phyloP scores from a whole-genome alignment of 345 rosid genomes.

The Melaleuca alternifolia region DNA sequence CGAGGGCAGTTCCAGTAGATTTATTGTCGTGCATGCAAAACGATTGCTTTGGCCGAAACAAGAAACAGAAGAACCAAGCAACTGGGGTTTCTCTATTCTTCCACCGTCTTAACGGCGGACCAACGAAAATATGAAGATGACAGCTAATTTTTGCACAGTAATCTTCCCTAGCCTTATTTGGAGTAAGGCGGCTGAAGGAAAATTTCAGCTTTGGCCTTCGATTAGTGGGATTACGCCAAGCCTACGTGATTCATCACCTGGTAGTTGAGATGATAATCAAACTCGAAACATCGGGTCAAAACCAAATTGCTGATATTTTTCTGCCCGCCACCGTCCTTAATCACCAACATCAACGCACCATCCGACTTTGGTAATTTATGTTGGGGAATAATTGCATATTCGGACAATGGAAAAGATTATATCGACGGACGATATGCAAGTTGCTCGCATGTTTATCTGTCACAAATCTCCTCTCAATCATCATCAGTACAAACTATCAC shows the following conservation, averaged over 20 bases:
- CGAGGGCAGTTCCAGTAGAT: neutral
- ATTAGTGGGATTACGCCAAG: neutral
- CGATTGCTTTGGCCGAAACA: neutral
- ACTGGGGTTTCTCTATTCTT: neutral
- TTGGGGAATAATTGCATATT: neutral
- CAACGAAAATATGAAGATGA: neutral
- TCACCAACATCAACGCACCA: neutral
- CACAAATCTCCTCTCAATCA: neutral
- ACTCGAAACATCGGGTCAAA: neutral
- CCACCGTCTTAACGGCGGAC: neutral
- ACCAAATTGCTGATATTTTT: neutral
- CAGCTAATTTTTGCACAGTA: neutral
- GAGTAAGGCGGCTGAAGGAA: no score
- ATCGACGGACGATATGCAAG: no score
- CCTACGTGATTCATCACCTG: neutral
- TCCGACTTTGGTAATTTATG: neutral
- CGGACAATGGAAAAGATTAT: neutral
- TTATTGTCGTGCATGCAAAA: neutral
- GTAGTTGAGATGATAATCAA: neutral
- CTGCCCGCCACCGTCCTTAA: neutral
- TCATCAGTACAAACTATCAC: neutral
- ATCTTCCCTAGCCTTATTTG: neutral
- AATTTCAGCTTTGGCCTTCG: neutral
- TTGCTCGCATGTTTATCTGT: neutral
- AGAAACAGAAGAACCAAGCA: neutral